Base-by-base conservation (phyloP, 2,329 filamentous ascomycete genomes). In the Ophiocordyceps sinensis region DNA sequence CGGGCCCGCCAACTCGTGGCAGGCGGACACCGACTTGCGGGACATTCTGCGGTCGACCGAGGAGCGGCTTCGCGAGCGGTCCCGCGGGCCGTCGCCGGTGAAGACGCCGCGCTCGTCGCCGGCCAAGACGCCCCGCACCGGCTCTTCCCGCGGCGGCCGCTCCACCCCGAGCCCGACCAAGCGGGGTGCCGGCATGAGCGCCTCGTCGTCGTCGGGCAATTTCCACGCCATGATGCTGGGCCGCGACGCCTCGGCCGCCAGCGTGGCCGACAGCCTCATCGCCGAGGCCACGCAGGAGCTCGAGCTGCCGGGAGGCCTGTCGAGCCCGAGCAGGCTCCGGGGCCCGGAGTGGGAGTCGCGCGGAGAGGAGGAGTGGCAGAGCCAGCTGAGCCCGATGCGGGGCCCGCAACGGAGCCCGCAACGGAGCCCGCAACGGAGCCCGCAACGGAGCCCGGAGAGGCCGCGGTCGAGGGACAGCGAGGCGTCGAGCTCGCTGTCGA, bases 31-130 rank as follows among this genome's bases (percentile, higher is more conserved):
- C 11, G 70, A 70, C 1, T 52, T 77, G 23, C 60, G 64, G 1
- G 59, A 68, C 44, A 76, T 77, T 26, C 56, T 77, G 28, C 62
- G 61, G 36, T 69, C 63, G 29, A 77, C 72, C 1, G 73, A 75
- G 23, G 59, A 67, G 55, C 60, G 71, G 10, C 59, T 76, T 13
- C 58, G 63, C 17, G 61, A 66, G 4, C 64, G 64, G 4, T 50
- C 23, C 3, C 23, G 43, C 10, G 55, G 51, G 17, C 45, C 30
- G 21, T 46, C 45, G 21, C 38, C 47, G 31, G 19, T 39, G 3
- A 58, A 53, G 43, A 44, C 43, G n/a, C 39, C 43, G 32, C 39
- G 30, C n/a, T 45, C 44, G 13, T 40, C 43, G 6, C 41, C 37
- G 28, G 28, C 28, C 10, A 31, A 39, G 37, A 31, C 37, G 13